A percentile compares a stretch with the other conserved stretches of the same genome.
Evolutionary conservation across 2,329 filamentous ascomycete genomes (phyloP).

Genomic region (Colletotrichum sansevieriae): DNA sequence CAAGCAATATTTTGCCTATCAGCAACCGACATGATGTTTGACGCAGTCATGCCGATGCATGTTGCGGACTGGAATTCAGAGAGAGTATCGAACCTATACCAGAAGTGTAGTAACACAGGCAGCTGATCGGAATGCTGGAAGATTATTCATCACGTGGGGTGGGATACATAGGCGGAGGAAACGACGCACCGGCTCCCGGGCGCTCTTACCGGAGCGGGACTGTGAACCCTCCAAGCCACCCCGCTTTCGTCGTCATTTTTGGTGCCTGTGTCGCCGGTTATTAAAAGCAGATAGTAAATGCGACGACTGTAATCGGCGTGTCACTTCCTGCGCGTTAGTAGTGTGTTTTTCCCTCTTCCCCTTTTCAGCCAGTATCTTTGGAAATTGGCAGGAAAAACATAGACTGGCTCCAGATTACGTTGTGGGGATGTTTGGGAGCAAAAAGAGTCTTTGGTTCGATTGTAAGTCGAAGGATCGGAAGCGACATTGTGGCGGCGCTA

Average conservation of each 20-base stretch:
- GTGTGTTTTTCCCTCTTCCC: not conserved
- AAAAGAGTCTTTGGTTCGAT: not conserved
- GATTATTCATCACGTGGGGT: conserved; percentile 5
- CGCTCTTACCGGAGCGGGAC: conserved; percentile 19
- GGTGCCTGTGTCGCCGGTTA: not conserved
- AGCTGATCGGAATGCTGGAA: conserved; percentile 2
- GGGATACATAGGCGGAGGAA: not conserved
- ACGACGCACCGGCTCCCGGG: conserved; percentile 6
- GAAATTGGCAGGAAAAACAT: no score
- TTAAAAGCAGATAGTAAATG: not conserved
- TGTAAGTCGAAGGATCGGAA: conserved; percentile 18
- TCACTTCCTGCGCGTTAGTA: not conserved
- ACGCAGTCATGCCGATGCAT: conserved; percentile 9
- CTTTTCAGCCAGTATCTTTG: not conserved
- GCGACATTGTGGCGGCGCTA: not conserved
- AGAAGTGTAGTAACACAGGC: not conserved
- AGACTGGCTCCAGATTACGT: not conserved
- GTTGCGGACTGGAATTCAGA: not conserved
- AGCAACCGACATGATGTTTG: conserved; percentile 20
- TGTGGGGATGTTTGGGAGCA: no score
- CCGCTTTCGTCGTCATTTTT: conserved; percentile 35
- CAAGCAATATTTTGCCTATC: conserved; percentile 3
- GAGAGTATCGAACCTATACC: not conserved
- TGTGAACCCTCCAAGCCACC: conserved; percentile 28
- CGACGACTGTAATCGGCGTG: no score